Conservation (phyloP, 768 basidiomycete species). For the Leccinellum rugosiceps region DNA sequence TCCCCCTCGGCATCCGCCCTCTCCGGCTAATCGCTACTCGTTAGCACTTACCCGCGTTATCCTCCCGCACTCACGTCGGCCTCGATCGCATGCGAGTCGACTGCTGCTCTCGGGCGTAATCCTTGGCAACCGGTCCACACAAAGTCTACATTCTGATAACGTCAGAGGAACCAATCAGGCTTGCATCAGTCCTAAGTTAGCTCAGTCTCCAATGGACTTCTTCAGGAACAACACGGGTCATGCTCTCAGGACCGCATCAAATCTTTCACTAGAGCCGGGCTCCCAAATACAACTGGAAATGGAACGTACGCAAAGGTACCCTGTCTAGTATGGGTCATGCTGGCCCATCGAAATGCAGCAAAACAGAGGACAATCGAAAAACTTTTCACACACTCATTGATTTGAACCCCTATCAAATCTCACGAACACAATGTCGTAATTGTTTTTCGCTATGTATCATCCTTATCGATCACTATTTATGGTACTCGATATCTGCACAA, state of each 20-base stretch:
- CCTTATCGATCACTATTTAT: background rate
- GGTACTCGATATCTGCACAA: background rate
- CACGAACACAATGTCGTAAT: background rate
- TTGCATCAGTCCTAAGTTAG: background rate
- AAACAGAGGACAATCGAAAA: background rate
- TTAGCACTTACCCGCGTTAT: background rate
- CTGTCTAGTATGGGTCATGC: background rate
- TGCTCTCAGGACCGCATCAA: background rate
- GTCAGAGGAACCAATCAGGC: background rate
- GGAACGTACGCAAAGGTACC: background rate
- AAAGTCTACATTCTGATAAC: background rate
- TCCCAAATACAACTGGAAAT: background rate
- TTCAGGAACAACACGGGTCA: background rate
- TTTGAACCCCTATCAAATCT: background rate
- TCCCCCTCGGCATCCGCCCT: constrained; percentile 7
- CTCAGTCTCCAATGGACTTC: background rate
- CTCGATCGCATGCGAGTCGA: background rate
- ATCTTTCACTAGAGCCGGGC: background rate
- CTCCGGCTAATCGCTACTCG: constrained; percentile 3
- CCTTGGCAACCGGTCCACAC: background rate
- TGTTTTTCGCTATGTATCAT: background rate
- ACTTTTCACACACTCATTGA: background rate
- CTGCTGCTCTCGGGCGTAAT: background rate
- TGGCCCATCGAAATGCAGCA: background rate
- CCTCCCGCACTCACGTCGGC: constrained; percentile 6